phyloP scores from a whole-genome alignment of 2,329 filamentous ascomycete species.

The Ophiostoma sp. region DNA sequence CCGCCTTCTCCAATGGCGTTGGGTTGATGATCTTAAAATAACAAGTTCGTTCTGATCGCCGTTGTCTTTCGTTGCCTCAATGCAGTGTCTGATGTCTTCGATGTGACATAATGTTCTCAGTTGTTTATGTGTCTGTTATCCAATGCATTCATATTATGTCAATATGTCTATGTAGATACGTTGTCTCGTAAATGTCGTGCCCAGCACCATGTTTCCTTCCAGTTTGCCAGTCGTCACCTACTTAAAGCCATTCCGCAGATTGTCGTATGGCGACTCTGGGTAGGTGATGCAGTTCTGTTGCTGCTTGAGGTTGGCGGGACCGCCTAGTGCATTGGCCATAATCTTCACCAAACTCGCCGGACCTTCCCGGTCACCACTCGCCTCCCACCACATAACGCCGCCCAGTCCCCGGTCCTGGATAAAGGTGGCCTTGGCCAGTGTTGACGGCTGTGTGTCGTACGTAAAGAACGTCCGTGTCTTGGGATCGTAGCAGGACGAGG shows the following conservation, averaged over 20 bases:
- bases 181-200: background rate
- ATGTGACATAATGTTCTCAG: background rate
- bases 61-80: background rate
- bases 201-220: background rate
- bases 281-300: slow-evolving; percentile 62
- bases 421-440: slow-evolving; percentile 68
- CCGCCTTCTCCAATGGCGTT: slow-evolving; percentile 25
- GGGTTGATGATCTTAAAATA: slow-evolving; percentile 19
- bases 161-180: slow-evolving; percentile 40
- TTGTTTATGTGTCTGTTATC: background rate
- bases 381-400: slow-evolving; percentile 98
- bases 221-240: background rate
- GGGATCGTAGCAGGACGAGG: slow-evolving; percentile 76
- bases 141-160: background rate
- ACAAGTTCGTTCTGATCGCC: slow-evolving; percentile 10
- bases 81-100: background rate
- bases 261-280: slow-evolving; percentile 69
- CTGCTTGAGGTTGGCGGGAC: slow-evolving; percentile 50
- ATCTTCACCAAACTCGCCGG: slow-evolving; percentile 67
- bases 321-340: slow-evolving; percentile 61
- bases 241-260: slow-evolving; percentile 59
- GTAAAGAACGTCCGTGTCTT: slow-evolving; percentile 66
- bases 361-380: slow-evolving; percentile 70
- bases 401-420: slow-evolving; percentile 68
- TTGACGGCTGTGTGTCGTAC: slow-evolving; percentile 73